Evolutionary conservation across 495 filamentous ascomycete genomes (phyloP).

Genomic region (Penicillium manginii): DNA sequence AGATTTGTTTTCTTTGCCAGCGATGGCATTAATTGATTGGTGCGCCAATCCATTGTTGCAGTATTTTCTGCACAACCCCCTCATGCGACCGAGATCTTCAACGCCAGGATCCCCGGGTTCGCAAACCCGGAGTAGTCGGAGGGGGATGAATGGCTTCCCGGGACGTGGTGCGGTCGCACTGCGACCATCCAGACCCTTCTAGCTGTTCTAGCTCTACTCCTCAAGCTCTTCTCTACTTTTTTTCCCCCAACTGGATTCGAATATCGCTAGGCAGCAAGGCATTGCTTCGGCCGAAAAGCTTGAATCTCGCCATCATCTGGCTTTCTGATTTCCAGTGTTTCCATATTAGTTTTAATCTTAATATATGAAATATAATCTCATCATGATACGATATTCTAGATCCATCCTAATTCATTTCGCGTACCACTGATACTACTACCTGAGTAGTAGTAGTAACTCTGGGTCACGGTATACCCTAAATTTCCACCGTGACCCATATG

Average conservation of each 20-base stretch:
- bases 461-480: no score
- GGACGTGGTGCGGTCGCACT: background rate
- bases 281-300: constrained; percentile 1
- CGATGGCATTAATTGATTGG: background rate
- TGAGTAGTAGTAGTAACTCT: no score
- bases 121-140: background rate
- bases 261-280: background rate
- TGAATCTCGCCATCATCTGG: background rate
- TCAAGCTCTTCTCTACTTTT: no score
- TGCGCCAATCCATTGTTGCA: background rate
- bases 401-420: no score
- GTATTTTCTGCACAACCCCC: background rate
- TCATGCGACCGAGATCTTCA: constrained; percentile 7
- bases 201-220: background rate
- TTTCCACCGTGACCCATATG: no score
- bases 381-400: background rate
- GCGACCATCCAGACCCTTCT: background rate
- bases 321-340: background rate
- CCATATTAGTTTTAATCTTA: background rate
- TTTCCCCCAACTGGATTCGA: no score
- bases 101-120: constrained; percentile 4
- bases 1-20: background rate
- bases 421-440: no score
- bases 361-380: background rate
- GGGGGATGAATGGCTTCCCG: no score